These are phyloP conservation scores for Venturia asperata DNA, from an alignment of 2,329 filamentous ascomycete species.

Conservation along the genomic window DNA sequence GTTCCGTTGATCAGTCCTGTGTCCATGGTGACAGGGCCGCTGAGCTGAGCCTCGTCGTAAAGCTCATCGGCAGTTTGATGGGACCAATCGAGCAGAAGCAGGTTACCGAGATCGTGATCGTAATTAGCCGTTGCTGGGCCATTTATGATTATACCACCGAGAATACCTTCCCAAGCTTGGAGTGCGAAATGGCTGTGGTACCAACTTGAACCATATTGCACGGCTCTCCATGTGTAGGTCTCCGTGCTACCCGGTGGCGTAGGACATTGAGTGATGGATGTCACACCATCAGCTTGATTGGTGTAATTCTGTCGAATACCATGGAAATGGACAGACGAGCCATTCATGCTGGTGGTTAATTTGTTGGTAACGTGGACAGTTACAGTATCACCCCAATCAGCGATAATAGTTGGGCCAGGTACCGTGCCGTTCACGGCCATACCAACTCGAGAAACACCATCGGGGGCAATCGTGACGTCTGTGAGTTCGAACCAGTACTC, in stretches of 20 bases:
- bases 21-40: constrained; percentile 20
- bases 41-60: constrained; percentile 24
- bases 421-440: constrained; percentile 19
- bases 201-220: constrained; percentile 33
- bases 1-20: constrained; percentile 41
- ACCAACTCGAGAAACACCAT: constrained; percentile 21
- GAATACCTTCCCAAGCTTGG: constrained; percentile 32
- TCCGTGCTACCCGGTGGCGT: constrained; percentile 19
- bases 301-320: constrained; percentile 20
- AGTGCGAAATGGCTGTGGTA: constrained; percentile 29
- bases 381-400: constrained; percentile 20
- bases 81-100: constrained; percentile 37
- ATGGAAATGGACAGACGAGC: constrained; percentile 20
- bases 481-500: constrained; percentile 20
- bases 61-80: constrained; percentile 31
- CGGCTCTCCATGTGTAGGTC: constrained; percentile 34
- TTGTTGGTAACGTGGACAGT: constrained; percentile 20
- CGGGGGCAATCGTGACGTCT: constrained; percentile 18
- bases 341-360: constrained; percentile 17
- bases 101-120: constrained; percentile 33
- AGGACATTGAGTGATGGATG: constrained; percentile 20
- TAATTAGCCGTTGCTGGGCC: constrained; percentile 34
- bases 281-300: constrained; percentile 19
- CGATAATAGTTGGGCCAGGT: constrained; percentile 19
- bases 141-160: constrained; percentile 35